phyloP scores from a whole-genome alignment of 768 basidiomycete genomes.

The Plicaturopsis crispa region DNA sequence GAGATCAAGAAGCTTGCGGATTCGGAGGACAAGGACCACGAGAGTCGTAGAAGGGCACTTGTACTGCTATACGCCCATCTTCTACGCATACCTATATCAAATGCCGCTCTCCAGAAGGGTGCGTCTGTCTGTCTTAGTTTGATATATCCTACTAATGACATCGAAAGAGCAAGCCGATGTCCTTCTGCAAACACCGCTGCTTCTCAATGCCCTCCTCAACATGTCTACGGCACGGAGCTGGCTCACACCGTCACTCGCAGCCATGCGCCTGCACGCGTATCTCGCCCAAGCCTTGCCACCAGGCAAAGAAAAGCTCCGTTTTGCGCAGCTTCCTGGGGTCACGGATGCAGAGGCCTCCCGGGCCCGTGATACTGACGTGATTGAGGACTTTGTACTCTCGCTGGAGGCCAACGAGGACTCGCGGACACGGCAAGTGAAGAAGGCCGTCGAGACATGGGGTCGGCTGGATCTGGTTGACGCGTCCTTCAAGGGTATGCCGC shows the following conservation, averaged over 20 bases:
- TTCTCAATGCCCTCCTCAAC: conserved; percentile 76
- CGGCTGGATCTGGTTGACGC: conserved; percentile 74
- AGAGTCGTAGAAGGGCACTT: conserved; percentile 46
- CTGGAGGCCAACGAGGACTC: conserved; percentile 48
- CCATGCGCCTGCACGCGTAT: conserved; percentile 79
- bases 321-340: conserved; percentile 79
- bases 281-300: conserved; percentile 79
- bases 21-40: conserved; percentile 21
- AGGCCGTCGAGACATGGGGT: conserved; percentile 65
- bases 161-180: conserved; percentile 62
- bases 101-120: conserved; percentile 60
- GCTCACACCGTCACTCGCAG: conserved; percentile 69
- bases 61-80: conserved; percentile 82
- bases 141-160: conserved; percentile 3
- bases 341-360: conserved; percentile 36
- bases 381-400: conserved; percentile 35
- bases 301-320: conserved; percentile 30
- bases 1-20: conserved; percentile 36
- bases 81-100: conserved; percentile 51
- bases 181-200: conserved; percentile 61
- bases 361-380: conserved; percentile 30
- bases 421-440: conserved; percentile 45
- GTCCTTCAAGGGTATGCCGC: conserved; percentile 69
- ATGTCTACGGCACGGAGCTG: conserved; percentile 84
- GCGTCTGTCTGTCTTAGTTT: conserved; percentile 15